phyloP scores from a whole-genome alignment of 495 filamentous ascomycete species.

The Filosporella fistucella region DNA sequence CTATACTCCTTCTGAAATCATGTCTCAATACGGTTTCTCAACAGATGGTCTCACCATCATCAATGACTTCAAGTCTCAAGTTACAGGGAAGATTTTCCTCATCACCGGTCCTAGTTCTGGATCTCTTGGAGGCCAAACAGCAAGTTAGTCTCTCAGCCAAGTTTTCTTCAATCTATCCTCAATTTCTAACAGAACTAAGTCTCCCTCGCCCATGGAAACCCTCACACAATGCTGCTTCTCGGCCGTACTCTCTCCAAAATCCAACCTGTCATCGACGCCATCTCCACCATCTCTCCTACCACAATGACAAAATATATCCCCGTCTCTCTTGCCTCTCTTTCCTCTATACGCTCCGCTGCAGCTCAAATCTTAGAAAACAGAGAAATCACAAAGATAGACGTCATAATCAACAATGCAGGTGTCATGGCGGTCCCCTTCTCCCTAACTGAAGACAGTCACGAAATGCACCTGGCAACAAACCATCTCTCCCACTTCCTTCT shows the following conservation, averaged over 20 bases:
- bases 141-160: no score
- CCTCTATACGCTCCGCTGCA: constrained; percentile 39
- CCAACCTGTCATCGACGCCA: constrained; percentile 14
- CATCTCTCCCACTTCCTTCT: constrained; percentile 44
- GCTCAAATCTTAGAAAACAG: constrained; percentile 29
- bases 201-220: constrained; percentile 41
- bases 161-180: no score
- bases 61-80: constrained; percentile 33
- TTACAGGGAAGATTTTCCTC: constrained; percentile 26
- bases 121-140: constrained; percentile 26
- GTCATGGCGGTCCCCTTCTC: constrained; percentile 14
- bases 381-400: constrained; percentile 32
- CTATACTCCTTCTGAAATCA: no score
- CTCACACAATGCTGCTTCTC: constrained; percentile 47
- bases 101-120: constrained; percentile 24
- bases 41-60: constrained; percentile 30
- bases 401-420: constrained; percentile 19
- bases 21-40: neutral
- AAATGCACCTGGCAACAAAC: constrained; percentile 48
- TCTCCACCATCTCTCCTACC: neutral
- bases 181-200: no score
- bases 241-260: constrained; percentile 36
- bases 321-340: constrained; percentile 32
- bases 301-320: constrained; percentile 24
- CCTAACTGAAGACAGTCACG: constrained; percentile 28